Percentiles rank a stretch among this genome's conserved stretches.
Evolutionary conservation across 1,284 basidiomycete species (phyloP).

Genomic region (Blastosporella zonata): DNA sequence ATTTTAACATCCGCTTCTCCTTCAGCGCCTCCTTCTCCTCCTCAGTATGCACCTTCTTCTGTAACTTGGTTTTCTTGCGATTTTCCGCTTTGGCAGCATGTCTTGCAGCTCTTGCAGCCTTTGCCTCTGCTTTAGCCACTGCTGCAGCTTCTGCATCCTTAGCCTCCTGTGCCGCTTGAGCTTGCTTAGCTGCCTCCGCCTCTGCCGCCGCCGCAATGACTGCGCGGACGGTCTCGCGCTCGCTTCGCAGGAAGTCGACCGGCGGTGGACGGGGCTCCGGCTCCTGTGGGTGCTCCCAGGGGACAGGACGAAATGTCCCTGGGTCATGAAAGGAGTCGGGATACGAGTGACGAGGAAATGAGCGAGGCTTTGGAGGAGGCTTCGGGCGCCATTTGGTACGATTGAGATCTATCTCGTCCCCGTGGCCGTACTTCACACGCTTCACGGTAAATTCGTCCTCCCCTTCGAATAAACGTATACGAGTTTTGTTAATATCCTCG

Average conservation of each 20-base stretch:
- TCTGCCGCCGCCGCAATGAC: conserved; percentile 51
- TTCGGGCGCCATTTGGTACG: conserved; percentile 8
- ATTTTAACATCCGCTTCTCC: conserved; percentile 80
- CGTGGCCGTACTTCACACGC: background rate
- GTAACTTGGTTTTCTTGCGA: conserved; percentile 35
- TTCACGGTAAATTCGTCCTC: conserved; percentile 12
- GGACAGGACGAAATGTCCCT: background rate
- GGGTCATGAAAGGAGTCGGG: background rate
- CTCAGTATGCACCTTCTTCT: conserved; percentile 39
- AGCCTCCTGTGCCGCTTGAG: conserved; percentile 32
- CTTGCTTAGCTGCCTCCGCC: conserved; percentile 28
- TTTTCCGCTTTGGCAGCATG: conserved; percentile 21
- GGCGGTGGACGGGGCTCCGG: background rate
- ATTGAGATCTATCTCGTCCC: conserved; percentile 3
- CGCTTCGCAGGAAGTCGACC: background rate
- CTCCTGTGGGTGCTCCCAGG: too few species aligned
- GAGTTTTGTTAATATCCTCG: conserved; percentile 14
- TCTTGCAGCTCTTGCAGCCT: conserved; percentile 29
- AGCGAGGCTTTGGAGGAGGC: background rate
- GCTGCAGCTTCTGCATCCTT: conserved; percentile 42
- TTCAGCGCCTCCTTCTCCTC: conserved; percentile 68
- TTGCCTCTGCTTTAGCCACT: conserved; percentile 33
- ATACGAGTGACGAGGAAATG: background rate
- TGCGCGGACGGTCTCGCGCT: conserved; percentile 26
- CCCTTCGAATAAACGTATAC: conserved; percentile 1